These are phyloP conservation scores for Nakataea oryzae DNA, from an alignment of 2,329 filamentous ascomycete genomes.

Conservation along the genomic window DNA sequence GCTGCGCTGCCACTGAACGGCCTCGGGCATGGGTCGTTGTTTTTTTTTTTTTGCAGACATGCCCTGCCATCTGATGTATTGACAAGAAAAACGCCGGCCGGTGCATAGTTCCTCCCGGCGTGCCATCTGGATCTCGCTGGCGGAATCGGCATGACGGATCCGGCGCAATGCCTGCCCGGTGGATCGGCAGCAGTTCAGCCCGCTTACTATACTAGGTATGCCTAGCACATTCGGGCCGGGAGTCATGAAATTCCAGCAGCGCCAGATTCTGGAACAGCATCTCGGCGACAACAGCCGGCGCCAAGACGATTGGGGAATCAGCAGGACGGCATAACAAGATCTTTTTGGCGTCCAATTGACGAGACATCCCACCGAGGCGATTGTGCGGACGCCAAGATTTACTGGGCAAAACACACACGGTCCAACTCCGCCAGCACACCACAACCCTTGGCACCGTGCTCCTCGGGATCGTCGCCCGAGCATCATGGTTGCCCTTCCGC, in stretches of 20 bases:
- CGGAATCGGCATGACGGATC: background rate
- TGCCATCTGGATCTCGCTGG: background rate
- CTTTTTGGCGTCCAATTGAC: background rate
- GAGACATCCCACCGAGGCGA: background rate
- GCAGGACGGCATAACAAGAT: background rate
- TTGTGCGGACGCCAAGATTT: background rate
- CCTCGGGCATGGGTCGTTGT: no score
- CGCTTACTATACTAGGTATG: no score
- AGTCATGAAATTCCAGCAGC: background rate
- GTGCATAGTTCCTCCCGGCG: no score
- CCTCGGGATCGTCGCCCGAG: no score
- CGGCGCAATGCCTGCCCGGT: background rate
- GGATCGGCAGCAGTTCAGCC: background rate
- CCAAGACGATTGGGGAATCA: background rate
- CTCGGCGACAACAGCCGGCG: background rate
- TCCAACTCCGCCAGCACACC: no score
- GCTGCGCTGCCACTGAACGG: no score
- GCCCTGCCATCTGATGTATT: background rate
- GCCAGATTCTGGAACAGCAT: background rate
- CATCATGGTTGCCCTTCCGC: conserved; percentile 52
- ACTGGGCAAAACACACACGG: background rate
- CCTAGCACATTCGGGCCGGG: background rate
- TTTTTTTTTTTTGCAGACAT: no score
- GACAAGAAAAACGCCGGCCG: no score
- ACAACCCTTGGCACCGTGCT: background rate